Conservation (phyloP, 2,329 filamentous ascomycete genomes). For the Camillea tinctor region DNA sequence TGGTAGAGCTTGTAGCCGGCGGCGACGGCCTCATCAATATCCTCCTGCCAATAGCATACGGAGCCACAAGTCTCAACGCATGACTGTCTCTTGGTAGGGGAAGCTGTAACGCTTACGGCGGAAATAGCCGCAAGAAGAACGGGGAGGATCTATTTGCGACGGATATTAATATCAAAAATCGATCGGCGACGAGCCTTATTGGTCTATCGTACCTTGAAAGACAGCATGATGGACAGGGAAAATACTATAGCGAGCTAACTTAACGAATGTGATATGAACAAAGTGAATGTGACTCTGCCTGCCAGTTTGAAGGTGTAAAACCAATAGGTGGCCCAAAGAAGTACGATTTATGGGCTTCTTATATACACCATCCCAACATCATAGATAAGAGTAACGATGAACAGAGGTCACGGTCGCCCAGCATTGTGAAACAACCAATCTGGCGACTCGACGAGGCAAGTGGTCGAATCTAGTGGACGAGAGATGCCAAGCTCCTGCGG, state of each 20-base stretch:
- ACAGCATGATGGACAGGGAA: constrained; percentile 10
- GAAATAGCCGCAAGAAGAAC: constrained; percentile 14
- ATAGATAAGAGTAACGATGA: too few species aligned
- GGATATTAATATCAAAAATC: neutral
- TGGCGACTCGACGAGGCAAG: too few species aligned
- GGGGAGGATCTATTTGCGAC: constrained; percentile 4
- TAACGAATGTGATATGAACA: neutral
- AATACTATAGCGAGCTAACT: neutral
- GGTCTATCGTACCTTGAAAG: constrained; percentile 11
- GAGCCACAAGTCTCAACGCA: constrained; percentile 39
- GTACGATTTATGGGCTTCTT: too few species aligned
- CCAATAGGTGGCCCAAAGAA: too few species aligned
- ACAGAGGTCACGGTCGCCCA: too few species aligned
- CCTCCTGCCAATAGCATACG: constrained; percentile 36
- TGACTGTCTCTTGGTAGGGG: constrained; percentile 4
- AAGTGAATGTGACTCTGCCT: neutral
- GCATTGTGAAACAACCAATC: too few species aligned
- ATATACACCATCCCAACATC: too few species aligned
- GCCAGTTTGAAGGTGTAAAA: too few species aligned
- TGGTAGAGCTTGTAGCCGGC: constrained; percentile 32
- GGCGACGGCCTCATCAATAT: constrained; percentile 34
- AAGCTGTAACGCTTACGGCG: constrained; percentile 11
- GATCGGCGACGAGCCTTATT: neutral
- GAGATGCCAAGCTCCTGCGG: too few species aligned
- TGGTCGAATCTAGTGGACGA: too few species aligned